These are phyloP conservation scores for Allium sativum DNA, from an alignment of 106 monocot species.

Conservation along the genomic window DNA sequence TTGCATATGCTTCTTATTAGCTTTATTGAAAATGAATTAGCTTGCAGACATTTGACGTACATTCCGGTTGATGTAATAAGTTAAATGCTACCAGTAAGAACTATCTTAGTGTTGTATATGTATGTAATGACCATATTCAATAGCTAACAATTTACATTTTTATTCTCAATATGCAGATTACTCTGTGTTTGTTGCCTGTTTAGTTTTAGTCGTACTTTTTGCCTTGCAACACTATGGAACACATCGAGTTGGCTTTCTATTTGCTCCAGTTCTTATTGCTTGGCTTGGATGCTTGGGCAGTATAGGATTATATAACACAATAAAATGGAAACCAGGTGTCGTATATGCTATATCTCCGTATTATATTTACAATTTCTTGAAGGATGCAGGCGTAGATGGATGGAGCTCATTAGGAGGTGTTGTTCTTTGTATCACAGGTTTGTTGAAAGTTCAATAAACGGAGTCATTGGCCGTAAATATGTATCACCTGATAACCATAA, in stretches of 20 bases:
- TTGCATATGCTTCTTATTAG: no score
- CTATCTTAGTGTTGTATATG: no score
- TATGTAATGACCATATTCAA: no score
- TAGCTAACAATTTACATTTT: background rate
- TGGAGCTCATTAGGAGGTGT: constrained; percentile 81
- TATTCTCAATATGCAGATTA: constrained; percentile 32
- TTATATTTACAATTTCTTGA: constrained; percentile 66
- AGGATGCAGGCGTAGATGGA: constrained; percentile 37
- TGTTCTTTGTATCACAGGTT: constrained; percentile 82
- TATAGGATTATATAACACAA: constrained; percentile 61
- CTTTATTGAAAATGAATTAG: no score
- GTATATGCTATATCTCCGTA: constrained; percentile 52
- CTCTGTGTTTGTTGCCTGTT: constrained; percentile 37
- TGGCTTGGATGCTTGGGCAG: constrained; percentile 59
- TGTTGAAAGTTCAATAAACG: background rate
- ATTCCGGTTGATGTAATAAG: no score
- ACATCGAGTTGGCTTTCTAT: constrained; percentile 57
- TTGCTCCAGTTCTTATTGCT: constrained; percentile 55
- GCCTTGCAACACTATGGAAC: constrained; percentile 76
- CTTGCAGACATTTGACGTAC: no score
- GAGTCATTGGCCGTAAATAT: no score
- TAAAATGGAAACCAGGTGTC: constrained; percentile 61
- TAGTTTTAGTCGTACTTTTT: constrained; percentile 53
- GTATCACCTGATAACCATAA: no score
- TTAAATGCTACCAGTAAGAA: no score